Percentiles rank a stretch among this genome's conserved stretches.
phyloP scores from a whole-genome alignment of 2,329 filamentous ascomycete species.

The Penicillium sp. region DNA sequence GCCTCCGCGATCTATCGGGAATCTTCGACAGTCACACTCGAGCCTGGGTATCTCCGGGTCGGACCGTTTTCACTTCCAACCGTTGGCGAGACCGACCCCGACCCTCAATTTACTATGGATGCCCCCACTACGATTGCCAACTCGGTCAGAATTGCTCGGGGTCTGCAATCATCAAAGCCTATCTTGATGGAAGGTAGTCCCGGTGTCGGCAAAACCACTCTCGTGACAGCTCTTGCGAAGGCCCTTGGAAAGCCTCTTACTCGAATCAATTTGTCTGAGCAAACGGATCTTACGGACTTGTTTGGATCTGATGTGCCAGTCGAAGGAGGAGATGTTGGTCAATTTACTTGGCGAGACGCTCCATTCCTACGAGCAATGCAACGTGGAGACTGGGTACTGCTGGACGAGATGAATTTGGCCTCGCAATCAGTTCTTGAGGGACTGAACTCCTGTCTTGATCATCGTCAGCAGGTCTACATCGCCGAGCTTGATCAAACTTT shows the following conservation, averaged over 20 bases:
- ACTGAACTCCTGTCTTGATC: constrained; percentile 93
- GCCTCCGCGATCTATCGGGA: constrained; percentile 68
- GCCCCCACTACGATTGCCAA: constrained; percentile 90
- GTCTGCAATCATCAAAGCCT: constrained; percentile 85
- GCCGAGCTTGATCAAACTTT: constrained; percentile 95
- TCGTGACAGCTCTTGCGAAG: constrained; percentile 82
- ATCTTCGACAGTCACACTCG: constrained; percentile 62
- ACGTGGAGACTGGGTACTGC: constrained; percentile 89
- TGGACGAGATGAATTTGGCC: constrained; percentile 98
- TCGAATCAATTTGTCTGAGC: constrained; percentile 95
- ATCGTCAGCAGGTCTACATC: constrained; percentile 93
- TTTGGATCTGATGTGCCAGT: constrained; percentile 96
- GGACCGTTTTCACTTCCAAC: constrained; percentile 74
- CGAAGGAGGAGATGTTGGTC: constrained; percentile 86
- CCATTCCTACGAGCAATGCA: constrained; percentile 97
- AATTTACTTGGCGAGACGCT: constrained; percentile 94
- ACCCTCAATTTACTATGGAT: constrained; percentile 75
- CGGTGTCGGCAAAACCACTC: constrained; percentile 96
- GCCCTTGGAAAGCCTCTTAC: constrained; percentile 82
- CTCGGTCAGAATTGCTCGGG: constrained; percentile 86
- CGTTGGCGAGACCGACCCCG: constrained; percentile 52
- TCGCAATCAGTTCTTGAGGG: constrained; percentile 97
- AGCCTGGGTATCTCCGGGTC: constrained; percentile 63
- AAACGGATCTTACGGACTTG: constrained; percentile 95
- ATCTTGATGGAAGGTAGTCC: constrained; percentile 95